A percentile compares a stretch with the other conserved stretches of the same genome.
phyloP scores from a whole-genome alignment of 2,329 filamentous ascomycete genomes.

The Trichophyton mentagrophytes region DNA sequence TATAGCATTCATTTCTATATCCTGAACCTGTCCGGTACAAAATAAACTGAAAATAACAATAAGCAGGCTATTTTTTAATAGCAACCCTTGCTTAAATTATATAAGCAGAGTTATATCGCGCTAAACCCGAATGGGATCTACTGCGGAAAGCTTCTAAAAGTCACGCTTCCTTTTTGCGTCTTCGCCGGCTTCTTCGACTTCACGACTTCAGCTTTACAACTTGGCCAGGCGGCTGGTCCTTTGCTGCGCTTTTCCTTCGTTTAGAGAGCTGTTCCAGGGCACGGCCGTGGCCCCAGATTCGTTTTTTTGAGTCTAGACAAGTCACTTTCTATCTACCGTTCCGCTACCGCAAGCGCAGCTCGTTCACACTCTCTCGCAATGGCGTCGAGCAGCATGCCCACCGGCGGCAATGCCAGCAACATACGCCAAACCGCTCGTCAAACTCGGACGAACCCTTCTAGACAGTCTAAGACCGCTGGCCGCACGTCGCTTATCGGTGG shows the following conservation, averaged over 20 bases:
- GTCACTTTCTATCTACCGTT: neutral
- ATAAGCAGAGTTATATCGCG: neutral
- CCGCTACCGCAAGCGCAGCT: neutral
- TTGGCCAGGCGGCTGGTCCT: neutral
- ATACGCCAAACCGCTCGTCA: conserved; percentile 31
- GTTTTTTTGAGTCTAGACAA: neutral
- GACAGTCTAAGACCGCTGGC: conserved; percentile 34
- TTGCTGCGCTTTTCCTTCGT: neutral
- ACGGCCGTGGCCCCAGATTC: neutral
- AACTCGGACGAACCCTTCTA: conserved; percentile 38
- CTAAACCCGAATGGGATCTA: neutral
- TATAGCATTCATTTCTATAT: neutral
- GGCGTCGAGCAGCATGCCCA: conserved; percentile 15
- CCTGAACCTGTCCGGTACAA: neutral
- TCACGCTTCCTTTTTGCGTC: neutral
- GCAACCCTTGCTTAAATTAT: neutral
- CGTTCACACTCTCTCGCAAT: neutral
- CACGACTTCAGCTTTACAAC: neutral
- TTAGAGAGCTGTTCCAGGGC: neutral
- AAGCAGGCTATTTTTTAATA: neutral
- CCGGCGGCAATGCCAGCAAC: conserved; percentile 18
- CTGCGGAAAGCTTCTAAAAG: neutral
- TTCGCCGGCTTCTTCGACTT: neutral
- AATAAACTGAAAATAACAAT: neutral
- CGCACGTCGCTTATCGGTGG: conserved; percentile 26